Percentiles rank a stretch among this genome's conserved stretches.
Conservation (phyloP, 1,139 yeast genomes). For the Candida neerlandica region DNA sequence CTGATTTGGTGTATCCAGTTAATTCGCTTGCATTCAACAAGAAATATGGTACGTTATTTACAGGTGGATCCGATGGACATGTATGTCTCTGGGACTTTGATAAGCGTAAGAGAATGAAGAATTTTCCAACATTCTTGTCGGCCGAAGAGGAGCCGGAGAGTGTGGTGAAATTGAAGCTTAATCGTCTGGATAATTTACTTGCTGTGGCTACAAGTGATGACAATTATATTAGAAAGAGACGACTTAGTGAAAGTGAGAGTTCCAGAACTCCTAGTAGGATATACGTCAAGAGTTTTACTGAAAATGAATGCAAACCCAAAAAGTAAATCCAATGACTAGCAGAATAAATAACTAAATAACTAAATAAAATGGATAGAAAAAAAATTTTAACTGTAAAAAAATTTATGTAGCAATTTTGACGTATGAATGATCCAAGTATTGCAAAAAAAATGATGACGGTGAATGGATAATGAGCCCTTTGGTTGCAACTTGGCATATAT, state of each 20-base stretch:
- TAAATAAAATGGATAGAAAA: no score
- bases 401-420: no score
- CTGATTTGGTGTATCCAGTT: conserved; percentile 74
- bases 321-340: neutral
- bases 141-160: conserved; percentile 25
- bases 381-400: no score
- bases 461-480: no score
- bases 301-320: conserved; percentile 13
- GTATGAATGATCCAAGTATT: no score
- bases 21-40: conserved; percentile 64
- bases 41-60: conserved; percentile 52
- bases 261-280: conserved; percentile 16
- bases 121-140: conserved; percentile 49
- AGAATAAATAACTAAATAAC: no score
- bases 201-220: conserved; percentile 72
- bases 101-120: conserved; percentile 61
- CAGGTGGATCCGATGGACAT: conserved; percentile 80
- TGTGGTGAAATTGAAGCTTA: conserved; percentile 54
- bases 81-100: conserved; percentile 79
- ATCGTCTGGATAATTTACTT: conserved; percentile 32
- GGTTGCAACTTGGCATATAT: no score
- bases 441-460: no score
- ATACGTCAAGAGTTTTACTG: conserved; percentile 12
- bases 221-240: conserved; percentile 37
- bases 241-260: conserved; percentile 17